Base-by-base conservation (phyloP, 306 rosid species). In the Comarum palustre region DNA sequence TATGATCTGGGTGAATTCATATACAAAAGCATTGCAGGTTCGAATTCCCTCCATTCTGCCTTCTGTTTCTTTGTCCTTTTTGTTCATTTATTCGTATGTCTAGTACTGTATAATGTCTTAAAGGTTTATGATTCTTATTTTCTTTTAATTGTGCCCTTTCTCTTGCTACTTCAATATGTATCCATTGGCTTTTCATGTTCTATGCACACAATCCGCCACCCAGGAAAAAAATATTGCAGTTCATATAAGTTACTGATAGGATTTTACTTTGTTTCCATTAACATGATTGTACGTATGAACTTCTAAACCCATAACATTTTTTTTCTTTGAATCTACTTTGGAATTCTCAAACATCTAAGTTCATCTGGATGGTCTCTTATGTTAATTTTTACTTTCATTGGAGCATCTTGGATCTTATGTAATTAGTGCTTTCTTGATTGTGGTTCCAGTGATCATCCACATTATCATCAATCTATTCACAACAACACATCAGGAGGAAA, bases 1-100 rank as follows among this genome's bases (percentile, higher is more conserved):
- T 11, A 14, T 32, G 19, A 6, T 63, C 22, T 48, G 60, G 8
- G 52, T 51, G 34, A 38, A 22, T 42, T 22, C 31, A 36, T 8
- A 46, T 43, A 43, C 64, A 58, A 24, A 6, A 58, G 8, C 22
- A 60, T 14, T 60, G 20, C 65, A 74, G 78, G 78, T 74, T 22
- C 4, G 22, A 41, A 34, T 24, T 74, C 43, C 6, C 27, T 31
- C 15, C 55, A 22, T 46, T 47, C 59, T 31, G 3, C 72, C 24
- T 47, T 31, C 27, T 68, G 27, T 31, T 4, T 27, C 5, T 25
- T 67, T 7, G 38, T 34, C 4, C 10, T 2, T 66, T 25, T 15
- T 25, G 22, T 66, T 22, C 15, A 45, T 1, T 42, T 12, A 1
- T 43, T 24, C 61, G 8, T 11, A 22, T 55, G 61, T 46, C 15